These are phyloP conservation scores for Fusarium zealandicum DNA, from an alignment of 2,329 filamentous ascomycete species.

Conservation along the genomic window DNA sequence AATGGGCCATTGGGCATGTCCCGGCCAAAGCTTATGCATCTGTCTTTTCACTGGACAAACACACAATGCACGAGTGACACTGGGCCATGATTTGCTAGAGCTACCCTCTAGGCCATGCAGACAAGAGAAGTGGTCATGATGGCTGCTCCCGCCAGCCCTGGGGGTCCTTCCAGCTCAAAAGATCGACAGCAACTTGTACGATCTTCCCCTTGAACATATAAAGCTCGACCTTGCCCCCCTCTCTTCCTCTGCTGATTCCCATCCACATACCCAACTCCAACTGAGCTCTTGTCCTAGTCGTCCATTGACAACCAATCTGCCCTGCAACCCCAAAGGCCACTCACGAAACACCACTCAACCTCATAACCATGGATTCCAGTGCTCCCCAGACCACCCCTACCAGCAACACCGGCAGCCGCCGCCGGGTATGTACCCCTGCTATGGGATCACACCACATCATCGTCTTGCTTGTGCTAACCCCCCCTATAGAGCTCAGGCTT, in stretches of 20 bases:
- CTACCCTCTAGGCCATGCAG: no score
- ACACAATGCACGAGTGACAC: constrained; percentile 4
- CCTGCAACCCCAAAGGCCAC: background rate
- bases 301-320: background rate
- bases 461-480: background rate
- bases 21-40: constrained; percentile 24
- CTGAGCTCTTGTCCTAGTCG: background rate
- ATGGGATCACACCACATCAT: background rate
- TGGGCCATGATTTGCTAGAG: background rate
- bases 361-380: constrained; percentile 43
- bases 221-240: constrained; percentile 20
- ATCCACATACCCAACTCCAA: background rate
- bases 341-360: background rate
- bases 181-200: constrained; percentile 18
- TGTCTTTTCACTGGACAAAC: constrained; percentile 16
- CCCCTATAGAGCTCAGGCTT: constrained; percentile 53
- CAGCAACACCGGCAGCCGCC: constrained; percentile 37
- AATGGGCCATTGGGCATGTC: constrained; percentile 23
- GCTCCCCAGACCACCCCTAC: constrained; percentile 33
- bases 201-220: constrained; percentile 10
- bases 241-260: background rate
- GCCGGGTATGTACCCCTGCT: constrained; percentile 37
- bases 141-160: constrained; percentile 10
- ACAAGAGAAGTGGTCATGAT: constrained; percentile 23
- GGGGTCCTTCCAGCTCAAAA: background rate